Evolutionary conservation across 225 moss, liverwort and hornwort genomes (phyloP).

Genomic region (Bryoerythrophyllum caledonicum): DNA sequence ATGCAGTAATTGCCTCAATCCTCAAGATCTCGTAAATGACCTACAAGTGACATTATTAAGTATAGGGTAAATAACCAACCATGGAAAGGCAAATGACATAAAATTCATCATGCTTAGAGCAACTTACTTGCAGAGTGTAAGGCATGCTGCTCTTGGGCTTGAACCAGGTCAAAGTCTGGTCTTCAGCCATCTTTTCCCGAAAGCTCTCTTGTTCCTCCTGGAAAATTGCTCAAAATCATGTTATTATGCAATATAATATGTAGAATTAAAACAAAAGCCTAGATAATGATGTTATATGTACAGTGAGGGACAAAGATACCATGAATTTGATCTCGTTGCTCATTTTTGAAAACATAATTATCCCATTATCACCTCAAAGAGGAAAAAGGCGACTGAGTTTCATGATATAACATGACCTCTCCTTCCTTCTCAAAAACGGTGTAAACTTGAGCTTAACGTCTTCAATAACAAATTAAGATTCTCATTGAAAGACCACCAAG

Average conservation of each 20-base stretch:
- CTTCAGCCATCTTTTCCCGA: slow-evolving; percentile 14
- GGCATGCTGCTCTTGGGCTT: slow-evolving; percentile 34
- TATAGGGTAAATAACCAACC: not conserved
- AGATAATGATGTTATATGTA: too few relatives aligned
- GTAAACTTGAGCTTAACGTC: too few relatives aligned
- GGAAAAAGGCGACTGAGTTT: too few relatives aligned
- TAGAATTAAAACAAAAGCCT: too few relatives aligned
- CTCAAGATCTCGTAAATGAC: slow-evolving; percentile 32
- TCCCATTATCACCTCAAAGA: too few relatives aligned
- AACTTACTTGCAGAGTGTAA: slow-evolving; percentile 31
- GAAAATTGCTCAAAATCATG: not conserved
- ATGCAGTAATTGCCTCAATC: not conserved
- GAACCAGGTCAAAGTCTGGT: slow-evolving; percentile 24
- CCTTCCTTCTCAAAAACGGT: too few relatives aligned
- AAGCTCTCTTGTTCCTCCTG: slow-evolving; percentile 36
- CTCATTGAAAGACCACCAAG: too few relatives aligned
- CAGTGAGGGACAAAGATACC: too few relatives aligned
- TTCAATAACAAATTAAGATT: too few relatives aligned
- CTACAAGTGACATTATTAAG: not conserved
- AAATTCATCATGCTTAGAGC: not conserved
- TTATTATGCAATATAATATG: not conserved
- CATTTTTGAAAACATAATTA: too few relatives aligned
- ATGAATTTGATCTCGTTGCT: too few relatives aligned
- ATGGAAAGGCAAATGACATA: not conserved
- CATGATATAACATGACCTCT: too few relatives aligned